Evolutionary conservation across 305 asterid genomes (phyloP), one percentile per base, ranked within the genome.

Genomic region (Fraxinus paxiana): DNA sequence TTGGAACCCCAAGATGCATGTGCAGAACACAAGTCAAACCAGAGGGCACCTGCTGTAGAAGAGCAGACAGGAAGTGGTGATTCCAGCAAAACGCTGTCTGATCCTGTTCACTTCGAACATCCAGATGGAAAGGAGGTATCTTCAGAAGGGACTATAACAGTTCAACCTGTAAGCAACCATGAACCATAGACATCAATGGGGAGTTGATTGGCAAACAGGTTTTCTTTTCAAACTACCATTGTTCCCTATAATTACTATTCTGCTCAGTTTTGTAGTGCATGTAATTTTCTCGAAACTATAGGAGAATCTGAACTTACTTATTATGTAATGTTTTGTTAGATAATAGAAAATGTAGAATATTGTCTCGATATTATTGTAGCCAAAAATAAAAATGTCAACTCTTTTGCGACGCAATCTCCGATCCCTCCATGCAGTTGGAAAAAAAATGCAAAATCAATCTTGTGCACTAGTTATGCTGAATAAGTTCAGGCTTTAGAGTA

Each of bases 111-210:
- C 37, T 82, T 61, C 15, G 18, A 41, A 78, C 85, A 35, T 75
- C 59, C 70, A 4, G 87, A 84, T 65, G 84, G 24, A 38, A 82
- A 83, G 73, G 91, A 84, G 69, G 51, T 77, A 33, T 92, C 94
- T 61, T 92, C 94, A 2, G 92, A 92, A 84, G 94, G 87, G 84
- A 91, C 94, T 2, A 46, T 91, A 15, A 88, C 92, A 22, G 33
- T 20, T 20, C 33, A 22, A 20, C 85, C 79, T 75, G 82, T 76
- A 20, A 79, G 80, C 84, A 81, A 81, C 51, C 85, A 13, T 82
- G 90, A 87, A 82, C 87, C 77, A 18, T 90, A 84, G 88, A 34
- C 54, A 59, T 22, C 18, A 28, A n/a, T 65, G 71, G 71, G 71
- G 71, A 22, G 71, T 61, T 61, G 71, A 61, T 61, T 15, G 43